phyloP scores from a whole-genome alignment of 306 rosid genomes.

The Clitoria ternatea region DNA sequence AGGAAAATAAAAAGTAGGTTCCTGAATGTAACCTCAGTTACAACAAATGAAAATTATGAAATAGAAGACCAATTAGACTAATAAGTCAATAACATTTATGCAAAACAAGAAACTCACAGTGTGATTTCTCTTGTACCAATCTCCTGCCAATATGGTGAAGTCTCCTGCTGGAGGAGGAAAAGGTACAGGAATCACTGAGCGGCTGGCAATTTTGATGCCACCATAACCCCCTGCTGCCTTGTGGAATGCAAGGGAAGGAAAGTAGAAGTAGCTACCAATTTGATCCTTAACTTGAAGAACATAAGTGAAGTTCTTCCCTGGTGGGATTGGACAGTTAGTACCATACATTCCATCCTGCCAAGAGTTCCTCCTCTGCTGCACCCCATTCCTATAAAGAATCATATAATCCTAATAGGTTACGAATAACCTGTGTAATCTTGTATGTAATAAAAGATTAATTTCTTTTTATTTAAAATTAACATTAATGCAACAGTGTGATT shows the following conservation, averaged over 20 bases:
- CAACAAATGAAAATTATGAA: not conserved
- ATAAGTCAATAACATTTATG: too few species aligned
- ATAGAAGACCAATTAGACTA: not conserved
- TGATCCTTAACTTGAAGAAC: constrained; percentile 91
- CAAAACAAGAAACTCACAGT: constrained; percentile 46
- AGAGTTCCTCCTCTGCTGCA: constrained; percentile 85
- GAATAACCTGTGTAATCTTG: too few species aligned
- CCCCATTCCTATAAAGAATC: constrained; percentile 68
- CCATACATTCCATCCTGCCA: constrained; percentile 96
- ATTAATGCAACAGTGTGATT: too few species aligned
- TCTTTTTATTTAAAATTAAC: too few species aligned
- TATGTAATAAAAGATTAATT: too few species aligned
- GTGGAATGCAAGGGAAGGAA: constrained; percentile 81
- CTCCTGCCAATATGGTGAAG: constrained; percentile 75
- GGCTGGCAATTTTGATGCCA: constrained; percentile 69
- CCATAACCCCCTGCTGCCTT: constrained; percentile 93
- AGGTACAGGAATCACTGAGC: constrained; percentile 75
- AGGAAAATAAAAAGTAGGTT: too few species aligned
- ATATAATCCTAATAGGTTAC: not conserved
- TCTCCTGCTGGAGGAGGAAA: constrained; percentile 82
- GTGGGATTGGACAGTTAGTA: constrained; percentile 85
- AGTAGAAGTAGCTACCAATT: constrained; percentile 89
- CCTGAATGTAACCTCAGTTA: not conserved
- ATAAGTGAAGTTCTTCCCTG: constrained; percentile 82
- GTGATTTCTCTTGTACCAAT: constrained; percentile 85